Base-by-base conservation (phyloP, 495 filamentous ascomycete genomes). In the Jackrogersella minutella region DNA sequence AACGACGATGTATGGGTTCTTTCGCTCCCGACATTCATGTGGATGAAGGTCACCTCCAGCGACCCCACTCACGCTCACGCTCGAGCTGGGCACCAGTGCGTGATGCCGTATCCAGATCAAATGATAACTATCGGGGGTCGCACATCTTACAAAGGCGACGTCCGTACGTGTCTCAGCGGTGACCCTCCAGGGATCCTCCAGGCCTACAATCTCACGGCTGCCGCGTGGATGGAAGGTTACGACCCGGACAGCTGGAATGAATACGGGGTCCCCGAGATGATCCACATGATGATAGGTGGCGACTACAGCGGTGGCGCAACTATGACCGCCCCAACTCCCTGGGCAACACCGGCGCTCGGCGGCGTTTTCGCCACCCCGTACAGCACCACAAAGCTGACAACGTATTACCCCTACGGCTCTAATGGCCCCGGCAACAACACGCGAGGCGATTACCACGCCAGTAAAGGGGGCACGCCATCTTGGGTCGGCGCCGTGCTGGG, bases 11-110 rank as follows among this genome's bases (percentile, higher is more conserved):
- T 93, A 11, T 93, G 89, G 74, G 83, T 93, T 10, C 71, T 94
- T 22, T 91, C 90, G 0, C 72, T 93, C 13, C 91, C 91, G 0
- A 86, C 89, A 0, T 93, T 94, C 73, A 85, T 77, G n/a, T 94
- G 91, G 91, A 85, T 85, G 33, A 84, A 86, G 66, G 80, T 88
- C 10, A 80, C 82, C 30, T 73, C 72, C 0, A 85, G 88, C 3
- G 77, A 57, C 0, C 40, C 47, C 2, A 65, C 47, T 9, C 85
- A 86, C 56, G 66, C 47, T 9, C 85, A 86, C 56, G 86, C 76
- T 9, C 85, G 90, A 31, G 85, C 80, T 16, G 82, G 82, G 0
- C 90, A 92, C 68, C 80, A 83, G 67, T 92, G 90, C 64, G 76
- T 88, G 33, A 87, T 80, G 73, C 83, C 87, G 0, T 91, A 91